These are phyloP conservation scores for Trypanosoma avium DNA, from an alignment of 208 protist species.

Conservation along the genomic window DNA sequence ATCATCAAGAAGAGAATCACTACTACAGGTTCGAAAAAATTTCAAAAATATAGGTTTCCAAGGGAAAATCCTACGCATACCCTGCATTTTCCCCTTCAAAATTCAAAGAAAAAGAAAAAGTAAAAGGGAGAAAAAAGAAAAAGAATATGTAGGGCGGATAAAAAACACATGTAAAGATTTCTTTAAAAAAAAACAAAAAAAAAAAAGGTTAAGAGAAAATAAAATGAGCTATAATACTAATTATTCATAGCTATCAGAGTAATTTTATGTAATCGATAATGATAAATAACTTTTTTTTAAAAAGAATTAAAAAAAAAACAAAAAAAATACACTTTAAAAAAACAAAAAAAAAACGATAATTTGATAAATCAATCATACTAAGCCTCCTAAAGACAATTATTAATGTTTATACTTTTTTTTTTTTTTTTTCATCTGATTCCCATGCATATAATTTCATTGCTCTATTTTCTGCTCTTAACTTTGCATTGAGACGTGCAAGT, in stretches of 20 bases:
- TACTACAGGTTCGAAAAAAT: neutral
- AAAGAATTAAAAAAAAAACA: neutral
- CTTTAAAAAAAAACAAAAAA: no score
- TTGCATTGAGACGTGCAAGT: conserved; percentile 13
- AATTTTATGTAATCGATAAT: neutral
- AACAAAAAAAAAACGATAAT: conserved; percentile 1
- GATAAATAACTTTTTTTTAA: neutral
- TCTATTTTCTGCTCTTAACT: conserved; percentile 13
- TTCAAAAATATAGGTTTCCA: conserved; percentile 4
- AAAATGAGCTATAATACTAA: neutral
- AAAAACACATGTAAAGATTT: no score
- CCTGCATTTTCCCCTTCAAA: neutral
- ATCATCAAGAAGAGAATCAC: conserved; percentile 27
- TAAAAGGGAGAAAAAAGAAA: neutral
- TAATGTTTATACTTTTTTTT: no score
- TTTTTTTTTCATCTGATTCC: neutral
- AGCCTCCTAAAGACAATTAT: neutral
- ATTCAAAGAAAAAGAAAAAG: conserved; percentile 6
- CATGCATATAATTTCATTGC: conserved; percentile 19
- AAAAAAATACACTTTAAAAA: neutral
- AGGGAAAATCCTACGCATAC: conserved; percentile 20
- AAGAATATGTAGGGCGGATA: no score
- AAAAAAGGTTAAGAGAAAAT: conserved; percentile 1
- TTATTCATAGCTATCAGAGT: no score
- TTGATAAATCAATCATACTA: neutral